Percentiles rank a stretch among this genome's conserved stretches.
Conservation (phyloP, 31 red algal species). For the Odonthalia washingtoniensis region DNA sequence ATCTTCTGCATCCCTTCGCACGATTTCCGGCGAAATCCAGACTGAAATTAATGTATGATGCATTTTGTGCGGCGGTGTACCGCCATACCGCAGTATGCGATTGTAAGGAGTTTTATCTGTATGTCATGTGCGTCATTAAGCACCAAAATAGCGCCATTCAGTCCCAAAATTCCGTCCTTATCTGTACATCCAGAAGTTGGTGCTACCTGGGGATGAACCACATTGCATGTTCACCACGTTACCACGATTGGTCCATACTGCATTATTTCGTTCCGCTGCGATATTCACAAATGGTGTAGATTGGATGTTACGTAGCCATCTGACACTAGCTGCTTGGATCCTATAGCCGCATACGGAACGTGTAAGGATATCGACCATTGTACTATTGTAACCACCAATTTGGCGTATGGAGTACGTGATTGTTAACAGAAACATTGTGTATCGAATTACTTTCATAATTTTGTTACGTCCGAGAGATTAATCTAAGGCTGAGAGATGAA, state of each 20-base stretch:
- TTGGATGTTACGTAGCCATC: not conserved
- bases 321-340: not conserved
- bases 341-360: conserved; percentile 4
- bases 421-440: conserved; percentile 20
- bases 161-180: not conserved
- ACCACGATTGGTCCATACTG: not conserved
- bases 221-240: not conserved
- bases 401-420: conserved; percentile 33
- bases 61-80: conserved; percentile 18
- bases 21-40: not conserved
- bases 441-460: conserved; percentile 20
- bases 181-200: not conserved
- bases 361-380: conserved; percentile 26
- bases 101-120: not conserved
- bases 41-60: not conserved
- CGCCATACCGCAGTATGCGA: conserved; percentile 10
- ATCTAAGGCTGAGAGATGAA: not conserved
- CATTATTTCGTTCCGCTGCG: not conserved
- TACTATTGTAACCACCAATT: not conserved
- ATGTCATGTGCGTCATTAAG: not conserved
- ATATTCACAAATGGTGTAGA: not conserved
- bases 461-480: not conserved
- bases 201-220: not conserved
- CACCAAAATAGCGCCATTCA: conserved; percentile 6
- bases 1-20: not conserved